These are phyloP conservation scores for Schizochytrium sp. DNA, from an alignment of 108 stramenopile genomes.

Conservation along the genomic window DNA sequence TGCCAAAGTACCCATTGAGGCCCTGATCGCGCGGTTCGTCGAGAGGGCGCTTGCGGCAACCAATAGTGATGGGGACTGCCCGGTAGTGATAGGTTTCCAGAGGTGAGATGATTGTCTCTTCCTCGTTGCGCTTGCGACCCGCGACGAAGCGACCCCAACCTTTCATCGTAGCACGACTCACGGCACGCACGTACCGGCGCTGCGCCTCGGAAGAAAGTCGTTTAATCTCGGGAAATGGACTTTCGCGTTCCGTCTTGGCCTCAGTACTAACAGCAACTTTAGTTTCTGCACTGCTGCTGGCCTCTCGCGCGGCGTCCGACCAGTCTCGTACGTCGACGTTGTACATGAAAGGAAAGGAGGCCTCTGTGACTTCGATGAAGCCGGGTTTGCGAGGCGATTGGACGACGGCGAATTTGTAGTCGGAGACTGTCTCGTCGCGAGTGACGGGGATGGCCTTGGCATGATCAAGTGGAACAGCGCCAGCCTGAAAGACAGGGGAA, in stretches of 20 bases:
- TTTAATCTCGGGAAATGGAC: neutral
- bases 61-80: neutral
- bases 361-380: slow-evolving; percentile 6
- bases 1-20: slow-evolving; percentile 15
- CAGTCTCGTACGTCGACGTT: neutral
- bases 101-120: neutral
- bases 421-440: neutral
- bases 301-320: neutral
- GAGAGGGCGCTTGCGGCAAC: neutral
- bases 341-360: slow-evolving; percentile 1
- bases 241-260: neutral
- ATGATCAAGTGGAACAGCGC: neutral
- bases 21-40: neutral
- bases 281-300: neutral
- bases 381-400: neutral
- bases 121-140: neutral
- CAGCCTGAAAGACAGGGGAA: neutral
- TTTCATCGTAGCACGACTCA: neutral
- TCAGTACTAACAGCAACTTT: neutral
- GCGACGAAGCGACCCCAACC: slow-evolving; percentile 11
- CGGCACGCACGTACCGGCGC: neutral
- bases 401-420: neutral
- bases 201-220: neutral
- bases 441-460: neutral
- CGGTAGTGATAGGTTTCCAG: slow-evolving; percentile 13